Percentiles rank a stretch among this genome's conserved stretches.
Conservation (phyloP, 1,284 basidiomycete genomes). For the Kalmanozyma brasiliensis region DNA sequence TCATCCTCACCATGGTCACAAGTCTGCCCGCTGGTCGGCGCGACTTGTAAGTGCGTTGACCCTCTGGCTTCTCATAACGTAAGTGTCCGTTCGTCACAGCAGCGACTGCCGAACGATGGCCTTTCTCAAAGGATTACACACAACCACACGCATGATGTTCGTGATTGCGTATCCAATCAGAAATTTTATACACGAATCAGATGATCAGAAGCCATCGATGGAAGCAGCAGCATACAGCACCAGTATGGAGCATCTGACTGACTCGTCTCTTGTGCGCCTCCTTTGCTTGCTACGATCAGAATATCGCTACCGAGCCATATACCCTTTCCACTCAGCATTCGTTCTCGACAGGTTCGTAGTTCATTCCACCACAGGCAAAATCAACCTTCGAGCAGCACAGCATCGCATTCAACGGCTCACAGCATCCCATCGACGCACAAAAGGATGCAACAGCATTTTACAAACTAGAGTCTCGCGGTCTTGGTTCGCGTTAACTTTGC, state of each 20-base stretch:
- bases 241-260: background rate
- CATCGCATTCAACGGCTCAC: constrained; percentile 1
- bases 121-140: constrained; percentile 40
- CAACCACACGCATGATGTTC: constrained; percentile 41
- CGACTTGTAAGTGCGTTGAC: constrained; percentile 2
- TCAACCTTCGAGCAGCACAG: background rate
- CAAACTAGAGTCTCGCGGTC: constrained; percentile 66
- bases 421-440: constrained; percentile 21
- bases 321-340: background rate
- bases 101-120: background rate
- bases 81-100: constrained; percentile 18
- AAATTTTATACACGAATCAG: constrained; percentile 54
- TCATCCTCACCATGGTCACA: constrained; percentile 14
- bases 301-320: background rate
- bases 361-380: background rate
- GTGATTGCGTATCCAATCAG: constrained; percentile 49
- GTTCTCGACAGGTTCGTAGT: constrained; percentile 6
- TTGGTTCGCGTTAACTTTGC: constrained; percentile 61
- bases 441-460: constrained; percentile 52
- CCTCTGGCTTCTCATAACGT: constrained; percentile 3
- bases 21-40: constrained; percentile 35
- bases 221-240: background rate
- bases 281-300: background rate
- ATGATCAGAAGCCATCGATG: constrained; percentile 48
- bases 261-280: constrained; percentile 1